Evolutionary conservation across 2,329 filamentous ascomycete species (phyloP).

Genomic region (Parafenestella ontariensis): DNA sequence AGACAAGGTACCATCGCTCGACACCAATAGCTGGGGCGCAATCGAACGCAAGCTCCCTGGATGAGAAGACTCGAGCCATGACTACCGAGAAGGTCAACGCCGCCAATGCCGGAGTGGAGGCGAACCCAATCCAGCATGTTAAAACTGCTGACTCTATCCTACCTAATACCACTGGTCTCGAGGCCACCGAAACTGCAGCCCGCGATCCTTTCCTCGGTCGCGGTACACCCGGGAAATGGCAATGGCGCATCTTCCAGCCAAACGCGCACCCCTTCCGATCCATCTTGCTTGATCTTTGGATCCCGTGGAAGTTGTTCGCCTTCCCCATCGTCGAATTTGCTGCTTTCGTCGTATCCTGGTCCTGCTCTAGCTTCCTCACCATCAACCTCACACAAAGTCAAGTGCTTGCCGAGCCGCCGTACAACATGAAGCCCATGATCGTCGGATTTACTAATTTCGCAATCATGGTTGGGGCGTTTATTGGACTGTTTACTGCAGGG

Average conservation of each 20-base stretch:
- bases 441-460: slow-evolving; percentile 67
- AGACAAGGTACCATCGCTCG: slow-evolving; percentile 65
- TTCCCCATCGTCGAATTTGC: slow-evolving; percentile 71
- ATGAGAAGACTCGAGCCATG: slow-evolving; percentile 27
- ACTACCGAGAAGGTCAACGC: slow-evolving; percentile 17
- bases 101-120: slow-evolving; percentile 24
- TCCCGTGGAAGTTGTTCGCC: slow-evolving; percentile 67
- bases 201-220: slow-evolving; percentile 64
- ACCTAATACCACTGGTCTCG: slow-evolving; percentile 30
- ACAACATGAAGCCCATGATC: slow-evolving; percentile 58
- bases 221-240: slow-evolving; percentile 61
- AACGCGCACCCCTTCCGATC: slow-evolving; percentile 56
- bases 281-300: slow-evolving; percentile 63
- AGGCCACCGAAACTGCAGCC: slow-evolving; percentile 48
- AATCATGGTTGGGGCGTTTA: slow-evolving; percentile 60
- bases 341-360: slow-evolving; percentile 68
- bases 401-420: slow-evolving; percentile 62
- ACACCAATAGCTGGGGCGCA: slow-evolving; percentile 40
- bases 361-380: slow-evolving; percentile 63
- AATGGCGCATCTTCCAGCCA: slow-evolving; percentile 63
- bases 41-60: slow-evolving; percentile 4
- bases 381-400: slow-evolving; percentile 67
- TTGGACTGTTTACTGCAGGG: slow-evolving; percentile 63
- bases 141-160: slow-evolving; percentile 25
- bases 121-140: slow-evolving; percentile 35